Evolutionary conservation across 2,329 filamentous ascomycete genomes (phyloP).

Genomic region (Fusarium nanum): DNA sequence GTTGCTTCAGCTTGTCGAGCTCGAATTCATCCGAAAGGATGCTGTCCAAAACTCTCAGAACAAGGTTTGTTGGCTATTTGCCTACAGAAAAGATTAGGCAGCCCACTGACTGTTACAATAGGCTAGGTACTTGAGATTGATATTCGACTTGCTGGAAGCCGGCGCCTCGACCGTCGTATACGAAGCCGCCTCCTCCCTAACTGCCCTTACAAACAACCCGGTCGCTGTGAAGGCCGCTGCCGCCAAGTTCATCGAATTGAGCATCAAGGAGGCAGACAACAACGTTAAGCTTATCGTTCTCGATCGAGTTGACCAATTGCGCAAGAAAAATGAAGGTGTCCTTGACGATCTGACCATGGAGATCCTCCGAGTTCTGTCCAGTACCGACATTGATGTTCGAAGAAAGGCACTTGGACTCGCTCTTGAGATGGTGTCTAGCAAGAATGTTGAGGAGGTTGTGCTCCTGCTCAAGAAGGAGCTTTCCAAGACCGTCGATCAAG

Average conservation of each 20-base stretch:
- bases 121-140: conserved; percentile 91
- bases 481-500: conserved; percentile 96
- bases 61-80: conserved; percentile 70
- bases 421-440: conserved; percentile 97
- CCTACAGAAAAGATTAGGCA: conserved; percentile 7
- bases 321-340: conserved; percentile 89
- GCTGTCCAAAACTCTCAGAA: conserved; percentile 94
- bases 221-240: conserved; percentile 98
- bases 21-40: conserved; percentile 98
- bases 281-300: conserved; percentile 99
- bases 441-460: conserved; percentile 98
- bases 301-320: conserved; percentile 88
- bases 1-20: conserved; percentile 88
- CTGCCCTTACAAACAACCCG: conserved; percentile 92
- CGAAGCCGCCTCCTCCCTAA: conserved; percentile 95
- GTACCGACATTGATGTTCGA: conserved; percentile 94
- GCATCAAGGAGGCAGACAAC: conserved; percentile 98
- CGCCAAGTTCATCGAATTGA: conserved; percentile 94
- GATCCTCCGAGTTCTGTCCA: conserved; percentile 92
- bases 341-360: conserved; percentile 97
- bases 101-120: conserved; percentile 53
- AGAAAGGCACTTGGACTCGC: conserved; percentile 91
- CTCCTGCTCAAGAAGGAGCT: conserved; percentile 97
- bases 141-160: conserved; percentile 96
- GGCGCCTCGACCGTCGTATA: conserved; percentile 95